Conservation (phyloP, 345 rosid genomes). For the Eucalyptus regnans region DNA sequence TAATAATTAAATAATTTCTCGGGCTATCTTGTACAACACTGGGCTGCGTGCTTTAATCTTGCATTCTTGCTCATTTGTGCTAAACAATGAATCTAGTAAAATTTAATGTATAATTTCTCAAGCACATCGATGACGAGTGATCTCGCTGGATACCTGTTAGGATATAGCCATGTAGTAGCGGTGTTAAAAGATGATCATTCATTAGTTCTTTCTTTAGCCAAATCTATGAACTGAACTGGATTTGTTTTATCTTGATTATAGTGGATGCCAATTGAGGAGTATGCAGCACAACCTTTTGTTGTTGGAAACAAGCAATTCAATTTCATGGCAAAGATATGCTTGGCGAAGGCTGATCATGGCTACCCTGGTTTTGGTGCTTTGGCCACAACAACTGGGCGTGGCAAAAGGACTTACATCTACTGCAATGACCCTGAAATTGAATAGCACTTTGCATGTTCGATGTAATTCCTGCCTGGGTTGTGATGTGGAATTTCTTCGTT, state of each 20-base stretch:
- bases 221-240: neutral
- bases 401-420: conserved; percentile 35
- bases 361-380: conserved; percentile 42
- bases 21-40: neutral
- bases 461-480: neutral
- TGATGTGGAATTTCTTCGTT: neutral
- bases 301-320: conserved; percentile 25
- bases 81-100: neutral
- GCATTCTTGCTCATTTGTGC: neutral
- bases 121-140: neutral
- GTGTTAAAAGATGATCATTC: neutral
- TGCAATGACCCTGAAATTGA: conserved; percentile 20
- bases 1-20: neutral
- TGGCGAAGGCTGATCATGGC: conserved; percentile 15
- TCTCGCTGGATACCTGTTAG: neutral
- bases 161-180: neutral
- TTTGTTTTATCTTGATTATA: neutral
- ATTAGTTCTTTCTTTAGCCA: neutral
- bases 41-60: neutral
- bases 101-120: neutral
- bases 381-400: conserved; percentile 23
- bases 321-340: conserved; percentile 47
- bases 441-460: neutral
- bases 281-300: conserved; percentile 45
- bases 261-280: conserved; percentile 78